phyloP scores from a whole-genome alignment of 2,329 filamentous ascomycete genomes.

The Claviceps fusiformis region DNA sequence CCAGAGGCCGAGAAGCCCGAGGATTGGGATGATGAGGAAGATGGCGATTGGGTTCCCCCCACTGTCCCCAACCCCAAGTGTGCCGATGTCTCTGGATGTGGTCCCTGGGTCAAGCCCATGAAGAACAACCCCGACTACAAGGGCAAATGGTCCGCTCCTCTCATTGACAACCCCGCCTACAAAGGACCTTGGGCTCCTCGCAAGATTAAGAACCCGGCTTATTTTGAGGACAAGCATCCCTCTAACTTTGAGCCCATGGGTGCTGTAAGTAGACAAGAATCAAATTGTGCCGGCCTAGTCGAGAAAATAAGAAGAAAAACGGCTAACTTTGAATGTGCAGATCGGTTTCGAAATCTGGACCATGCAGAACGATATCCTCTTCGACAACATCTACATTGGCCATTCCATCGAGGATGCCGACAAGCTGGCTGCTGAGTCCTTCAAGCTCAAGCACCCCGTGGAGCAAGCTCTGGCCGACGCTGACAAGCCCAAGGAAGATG shows the following conservation, averaged over 20 bases:
- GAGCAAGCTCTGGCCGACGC: slow-evolving; percentile 73
- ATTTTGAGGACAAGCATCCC: slow-evolving; percentile 93
- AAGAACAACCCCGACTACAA: slow-evolving; percentile 95
- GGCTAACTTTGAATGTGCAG: slow-evolving; percentile 26
- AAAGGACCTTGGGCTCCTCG: slow-evolving; percentile 89
- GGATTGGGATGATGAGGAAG: slow-evolving; percentile 99
- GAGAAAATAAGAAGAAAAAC: neutral
- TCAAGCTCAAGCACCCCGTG: slow-evolving; percentile 70
- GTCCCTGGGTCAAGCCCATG: slow-evolving; percentile 80
- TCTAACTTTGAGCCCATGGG: slow-evolving; percentile 97
- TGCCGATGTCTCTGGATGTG: slow-evolving; percentile 82
- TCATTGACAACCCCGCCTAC: slow-evolving; percentile 95
- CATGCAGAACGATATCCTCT: slow-evolving; percentile 97
- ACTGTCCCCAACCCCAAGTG: slow-evolving; percentile 94
- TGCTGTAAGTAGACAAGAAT: slow-evolving; percentile 52
- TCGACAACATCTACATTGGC: slow-evolving; percentile 99
- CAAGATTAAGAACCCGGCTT: slow-evolving; percentile 95
- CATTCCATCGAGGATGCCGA: slow-evolving; percentile 89
- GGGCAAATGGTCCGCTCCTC: slow-evolving; percentile 92
- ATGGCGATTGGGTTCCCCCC: slow-evolving; percentile 90
- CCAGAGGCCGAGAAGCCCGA: slow-evolving; percentile 95
- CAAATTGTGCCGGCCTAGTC: neutral
- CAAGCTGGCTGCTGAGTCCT: slow-evolving; percentile 79
- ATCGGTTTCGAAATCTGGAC: slow-evolving; percentile 99
- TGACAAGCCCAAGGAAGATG: slow-evolving; percentile 58